Percentiles rank a stretch among this genome's conserved stretches.
Evolutionary conservation across 352 stramenopile genomes (phyloP).

Genomic region (Phytophthora melonis): DNA sequence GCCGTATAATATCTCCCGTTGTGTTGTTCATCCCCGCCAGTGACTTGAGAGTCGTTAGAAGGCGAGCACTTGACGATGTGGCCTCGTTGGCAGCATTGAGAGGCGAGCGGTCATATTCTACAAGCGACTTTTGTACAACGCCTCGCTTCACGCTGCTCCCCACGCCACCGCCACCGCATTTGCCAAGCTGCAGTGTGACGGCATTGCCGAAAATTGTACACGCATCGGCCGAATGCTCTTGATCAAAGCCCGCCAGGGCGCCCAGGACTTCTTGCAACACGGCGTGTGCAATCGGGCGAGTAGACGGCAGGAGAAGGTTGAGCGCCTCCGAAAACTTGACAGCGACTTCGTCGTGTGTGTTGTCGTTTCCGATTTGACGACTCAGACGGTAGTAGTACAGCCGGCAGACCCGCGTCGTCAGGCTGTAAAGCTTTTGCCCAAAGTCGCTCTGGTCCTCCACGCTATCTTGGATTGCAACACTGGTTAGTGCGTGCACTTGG

Average conservation of each 20-base stretch:
- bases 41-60: constrained; percentile 34
- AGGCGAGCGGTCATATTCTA: constrained; percentile 40
- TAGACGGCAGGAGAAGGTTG: constrained; percentile 38
- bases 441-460: constrained; percentile 25
- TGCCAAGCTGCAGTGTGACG: constrained; percentile 37
- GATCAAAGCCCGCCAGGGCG: constrained; percentile 28
- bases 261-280: constrained; percentile 41
- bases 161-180: constrained; percentile 23
- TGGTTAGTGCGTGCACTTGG: constrained; percentile 53
- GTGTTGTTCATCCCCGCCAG: constrained; percentile 36
- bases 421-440: constrained; percentile 32
- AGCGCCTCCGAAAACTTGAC: constrained; percentile 43
- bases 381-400: constrained; percentile 36
- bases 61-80: constrained; percentile 23
- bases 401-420: constrained; percentile 30
- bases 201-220: constrained; percentile 44
- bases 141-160: constrained; percentile 33
- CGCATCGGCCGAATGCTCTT: constrained; percentile 6
- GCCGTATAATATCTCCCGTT: constrained; percentile 49
- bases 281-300: constrained; percentile 9
- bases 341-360: constrained; percentile 21
- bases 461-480: constrained; percentile 27
- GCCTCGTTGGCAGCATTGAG: constrained; percentile 7
- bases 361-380: constrained; percentile 10
- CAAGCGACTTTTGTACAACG: constrained; percentile 47